Evolutionary conservation across 2,329 filamentous ascomycete genomes (phyloP).

Genomic region (Xylariaceae sp.): DNA sequence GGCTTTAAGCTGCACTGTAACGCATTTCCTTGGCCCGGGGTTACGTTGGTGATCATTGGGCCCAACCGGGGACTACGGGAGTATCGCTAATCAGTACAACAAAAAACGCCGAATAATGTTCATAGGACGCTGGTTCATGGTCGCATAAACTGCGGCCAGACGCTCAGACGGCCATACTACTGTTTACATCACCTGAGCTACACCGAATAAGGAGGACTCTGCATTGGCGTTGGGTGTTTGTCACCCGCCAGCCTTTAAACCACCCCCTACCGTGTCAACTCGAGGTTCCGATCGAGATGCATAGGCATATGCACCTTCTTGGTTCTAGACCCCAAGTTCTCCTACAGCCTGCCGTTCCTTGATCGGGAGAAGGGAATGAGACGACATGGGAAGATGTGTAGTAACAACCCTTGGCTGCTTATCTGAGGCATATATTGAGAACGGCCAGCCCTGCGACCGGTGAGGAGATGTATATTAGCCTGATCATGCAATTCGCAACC

Average conservation of each 20-base stretch:
- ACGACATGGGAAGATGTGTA: background rate
- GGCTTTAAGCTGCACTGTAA: slow-evolving; percentile 13
- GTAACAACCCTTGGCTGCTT: background rate
- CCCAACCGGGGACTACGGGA: slow-evolving; percentile 2
- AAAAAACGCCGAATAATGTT: background rate
- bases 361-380: slow-evolving; percentile 1
- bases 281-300: slow-evolving; percentile 5
- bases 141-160: slow-evolving; percentile 8
- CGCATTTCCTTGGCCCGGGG: slow-evolving; percentile 6
- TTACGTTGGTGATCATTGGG: slow-evolving; percentile 11
- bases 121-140: slow-evolving; percentile 3
- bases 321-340: slow-evolving; percentile 6
- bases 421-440: background rate
- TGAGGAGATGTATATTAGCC: slow-evolving; percentile 2
- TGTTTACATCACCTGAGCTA: slow-evolving; percentile 5
- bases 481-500: background rate
- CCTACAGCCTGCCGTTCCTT: slow-evolving; percentile 6
- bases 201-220: background rate
- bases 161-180: background rate
- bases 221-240: slow-evolving; percentile 5
- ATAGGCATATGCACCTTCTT: slow-evolving; percentile 6
- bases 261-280: slow-evolving; percentile 8
- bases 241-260: background rate
- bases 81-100: slow-evolving; percentile 1
- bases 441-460: background rate